A percentile compares a stretch with the other conserved stretches of the same genome.
Evolutionary conservation across 352 stramenopile species (phyloP).

Genomic region (Globisporangium abappressorium): DNA sequence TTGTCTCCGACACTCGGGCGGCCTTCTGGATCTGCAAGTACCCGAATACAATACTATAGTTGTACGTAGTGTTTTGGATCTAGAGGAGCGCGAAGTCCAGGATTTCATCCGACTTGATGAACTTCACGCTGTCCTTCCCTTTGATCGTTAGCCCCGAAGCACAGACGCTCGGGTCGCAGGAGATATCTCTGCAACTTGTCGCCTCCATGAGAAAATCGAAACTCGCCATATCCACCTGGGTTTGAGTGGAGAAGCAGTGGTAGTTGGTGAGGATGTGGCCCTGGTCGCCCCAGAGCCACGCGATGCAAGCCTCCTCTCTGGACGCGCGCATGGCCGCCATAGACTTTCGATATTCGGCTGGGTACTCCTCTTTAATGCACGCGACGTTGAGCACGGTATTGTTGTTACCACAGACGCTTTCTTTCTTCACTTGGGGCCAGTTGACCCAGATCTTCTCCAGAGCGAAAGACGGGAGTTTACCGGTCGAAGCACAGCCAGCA

Average conservation of each 20-base stretch:
- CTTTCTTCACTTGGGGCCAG: no score
- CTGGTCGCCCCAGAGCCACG: slow-evolving; percentile 26
- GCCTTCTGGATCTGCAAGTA: slow-evolving; percentile 46
- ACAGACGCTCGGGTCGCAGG: no score
- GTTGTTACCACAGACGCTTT: no score
- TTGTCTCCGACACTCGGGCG: slow-evolving; percentile 34
- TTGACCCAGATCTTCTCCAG: not conserved
- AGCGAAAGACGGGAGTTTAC: slow-evolving; percentile 7
- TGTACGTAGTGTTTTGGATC: slow-evolving; percentile 27
- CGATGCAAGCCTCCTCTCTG: slow-evolving; percentile 1
- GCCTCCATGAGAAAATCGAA: no score
- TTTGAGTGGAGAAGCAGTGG: slow-evolving; percentile 34
- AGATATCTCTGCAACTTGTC: no score
- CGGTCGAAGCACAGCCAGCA: not conserved
- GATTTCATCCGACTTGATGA: slow-evolving; percentile 20
- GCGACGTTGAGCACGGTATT: no score
- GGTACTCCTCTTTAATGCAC: no score
- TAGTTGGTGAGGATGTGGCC: slow-evolving; percentile 40
- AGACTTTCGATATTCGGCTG: no score
- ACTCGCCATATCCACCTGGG: slow-evolving; percentile 22
- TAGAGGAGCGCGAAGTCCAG: slow-evolving; percentile 62
- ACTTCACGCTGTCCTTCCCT: no score
- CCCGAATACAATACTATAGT: slow-evolving; percentile 25
- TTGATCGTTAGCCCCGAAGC: no score
- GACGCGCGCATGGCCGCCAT: no score